Conservation (phyloP, 1,139 yeast species). For the Diutina scorzettiae region DNA sequence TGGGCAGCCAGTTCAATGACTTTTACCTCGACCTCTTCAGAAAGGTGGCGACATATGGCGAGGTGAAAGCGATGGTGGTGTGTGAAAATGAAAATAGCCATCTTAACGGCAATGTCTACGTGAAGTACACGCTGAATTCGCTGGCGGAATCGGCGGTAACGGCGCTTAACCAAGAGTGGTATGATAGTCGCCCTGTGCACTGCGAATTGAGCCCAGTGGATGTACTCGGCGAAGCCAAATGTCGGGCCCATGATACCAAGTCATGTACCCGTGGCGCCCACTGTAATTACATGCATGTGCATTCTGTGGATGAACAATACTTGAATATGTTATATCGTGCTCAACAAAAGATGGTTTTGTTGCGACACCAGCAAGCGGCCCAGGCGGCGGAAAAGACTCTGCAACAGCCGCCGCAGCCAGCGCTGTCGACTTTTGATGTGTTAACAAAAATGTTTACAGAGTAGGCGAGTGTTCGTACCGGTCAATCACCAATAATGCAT, state of each 20-base stretch:
- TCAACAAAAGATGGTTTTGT: constrained; percentile 17
- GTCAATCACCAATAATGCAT: constrained; percentile 1
- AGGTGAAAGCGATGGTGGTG: constrained; percentile 53
- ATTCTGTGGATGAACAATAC: constrained; percentile 30
- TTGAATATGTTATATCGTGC: constrained; percentile 15
- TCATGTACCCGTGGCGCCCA: constrained; percentile 66
- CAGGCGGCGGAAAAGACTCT: neutral
- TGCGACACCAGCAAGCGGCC: neutral
- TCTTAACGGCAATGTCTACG: constrained; percentile 75
- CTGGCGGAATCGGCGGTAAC: constrained; percentile 53
- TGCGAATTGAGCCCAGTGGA: constrained; percentile 73
- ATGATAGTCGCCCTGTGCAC: constrained; percentile 64
- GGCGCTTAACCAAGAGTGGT: constrained; percentile 71
- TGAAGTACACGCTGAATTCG: constrained; percentile 40
- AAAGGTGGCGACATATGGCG: constrained; percentile 49
- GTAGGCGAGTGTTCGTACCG: neutral
- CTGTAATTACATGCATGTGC: constrained; percentile 81
- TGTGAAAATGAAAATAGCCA: constrained; percentile 78
- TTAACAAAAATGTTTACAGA: neutral
- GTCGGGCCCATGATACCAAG: constrained; percentile 53
- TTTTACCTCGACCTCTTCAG: constrained; percentile 66
- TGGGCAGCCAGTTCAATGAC: constrained; percentile 37
- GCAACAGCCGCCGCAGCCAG: neutral
- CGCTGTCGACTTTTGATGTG: neutral
- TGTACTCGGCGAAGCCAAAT: constrained; percentile 61